Conservation (phyloP, 2,329 filamentous ascomycete genomes). For the Scopulariopsis brevicaulis region DNA sequence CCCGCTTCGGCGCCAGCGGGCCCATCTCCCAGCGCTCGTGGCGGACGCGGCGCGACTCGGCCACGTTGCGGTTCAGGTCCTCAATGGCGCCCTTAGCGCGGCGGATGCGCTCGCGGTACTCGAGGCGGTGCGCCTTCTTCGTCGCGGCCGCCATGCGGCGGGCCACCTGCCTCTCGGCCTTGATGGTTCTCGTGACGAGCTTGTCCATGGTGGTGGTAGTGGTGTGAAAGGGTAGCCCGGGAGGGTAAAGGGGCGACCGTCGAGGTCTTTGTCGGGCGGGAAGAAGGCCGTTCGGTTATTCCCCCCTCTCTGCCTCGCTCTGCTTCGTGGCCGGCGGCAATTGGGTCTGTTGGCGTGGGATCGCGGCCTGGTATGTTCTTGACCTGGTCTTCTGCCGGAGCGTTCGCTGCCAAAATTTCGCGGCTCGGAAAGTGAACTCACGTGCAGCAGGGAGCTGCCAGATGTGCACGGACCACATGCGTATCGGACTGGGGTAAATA, state of each 20-base stretch:
- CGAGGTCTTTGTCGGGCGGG: neutral
- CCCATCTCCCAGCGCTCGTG: conserved; percentile 72
- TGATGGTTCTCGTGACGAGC: conserved; percentile 52
- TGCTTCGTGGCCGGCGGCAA: neutral
- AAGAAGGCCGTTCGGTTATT: neutral
- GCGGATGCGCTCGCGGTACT: conserved; percentile 16
- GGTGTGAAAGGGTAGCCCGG: neutral
- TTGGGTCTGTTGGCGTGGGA: neutral
- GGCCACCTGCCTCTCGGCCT: conserved; percentile 53
- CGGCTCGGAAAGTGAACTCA: neutral
- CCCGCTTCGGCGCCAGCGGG: conserved; percentile 64
- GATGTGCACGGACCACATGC: neutral
- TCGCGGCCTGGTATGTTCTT: neutral
- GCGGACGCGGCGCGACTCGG: conserved; percentile 36
- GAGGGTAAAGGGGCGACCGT: neutral
- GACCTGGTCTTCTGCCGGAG: neutral
- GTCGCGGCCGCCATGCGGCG: conserved; percentile 29
- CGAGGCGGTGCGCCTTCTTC: conserved; percentile 19
- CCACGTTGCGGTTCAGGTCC: conserved; percentile 22
- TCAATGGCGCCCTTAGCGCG: conserved; percentile 14
- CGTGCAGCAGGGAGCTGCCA: neutral
- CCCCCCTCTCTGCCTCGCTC: neutral
- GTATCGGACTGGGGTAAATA: neutral
- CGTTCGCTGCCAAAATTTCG: neutral
- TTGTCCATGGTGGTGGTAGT: conserved; percentile 50